Base-by-base conservation (phyloP, 805 yeast species). In the Zygosaccharomyces siamensis region DNA sequence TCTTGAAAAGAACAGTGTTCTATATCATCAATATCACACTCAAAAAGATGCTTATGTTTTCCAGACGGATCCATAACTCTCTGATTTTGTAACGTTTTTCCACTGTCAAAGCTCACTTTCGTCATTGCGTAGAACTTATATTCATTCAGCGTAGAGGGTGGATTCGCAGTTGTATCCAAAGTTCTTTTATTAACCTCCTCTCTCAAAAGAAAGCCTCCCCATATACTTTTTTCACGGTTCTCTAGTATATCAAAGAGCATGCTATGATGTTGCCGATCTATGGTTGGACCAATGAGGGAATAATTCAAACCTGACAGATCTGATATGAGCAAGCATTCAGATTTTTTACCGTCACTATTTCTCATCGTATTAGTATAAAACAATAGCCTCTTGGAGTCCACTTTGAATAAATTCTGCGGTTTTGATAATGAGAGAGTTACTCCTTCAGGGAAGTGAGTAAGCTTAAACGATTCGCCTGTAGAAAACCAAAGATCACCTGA, bases 21-120 rank as follows among this genome's bases (percentile, higher is more conserved):
- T 8, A 63, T 67, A 30, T 72, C 62, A 24, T 47, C 43, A 10
- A 58, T 49, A 46, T 63, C 55, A 50, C 67, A 63, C 1, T 38
- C 16, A 43, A 47, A 63, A 16, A 33, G 23, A 20, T 54, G 45
- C 42, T 68, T 63, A 62, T 81, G 77, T 1, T 66, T 67, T 14
- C 41, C 41, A 2, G 41, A 38, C 27, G 78, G 78, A 52, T 76
- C 78, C 11, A 60, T 56, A 4, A 78, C 63, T 40, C 63, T 70
- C 47, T 80, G 62, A 12, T 63, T 63, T 7, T 7, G 10, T 10
- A 7, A 26, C 2, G 67, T 53, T 85, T 85, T 58, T 21, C 86
- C 86, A 57, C 76, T 76, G 57, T 81, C 76, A 36, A 72, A 64
- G 1, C 84, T 66, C 18, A 76, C 69, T 52, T 63, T 66, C 7